phyloP scores from a whole-genome alignment of 352 stramenopile species.

The Pythium inflatum region DNA sequence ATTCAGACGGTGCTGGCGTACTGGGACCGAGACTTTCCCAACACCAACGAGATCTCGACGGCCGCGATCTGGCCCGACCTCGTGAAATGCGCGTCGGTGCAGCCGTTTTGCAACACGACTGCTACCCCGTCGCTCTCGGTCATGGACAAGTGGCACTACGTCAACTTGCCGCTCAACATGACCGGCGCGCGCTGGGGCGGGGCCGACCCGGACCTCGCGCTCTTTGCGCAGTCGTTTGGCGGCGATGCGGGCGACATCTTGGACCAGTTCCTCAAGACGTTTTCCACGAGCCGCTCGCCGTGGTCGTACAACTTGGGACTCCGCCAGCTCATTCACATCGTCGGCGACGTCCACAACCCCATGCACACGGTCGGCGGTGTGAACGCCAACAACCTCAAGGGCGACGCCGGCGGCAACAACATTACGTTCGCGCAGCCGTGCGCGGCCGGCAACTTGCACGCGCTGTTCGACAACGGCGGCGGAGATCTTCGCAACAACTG shows the following conservation, averaged over 20 bases:
- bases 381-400: constrained; percentile 46
- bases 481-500: constrained; percentile 68
- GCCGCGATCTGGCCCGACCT: constrained; percentile 44
- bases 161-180: constrained; percentile 65
- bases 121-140: constrained; percentile 45
- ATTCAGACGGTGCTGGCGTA: constrained; percentile 34
- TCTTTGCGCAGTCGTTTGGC: constrained; percentile 59
- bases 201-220: constrained; percentile 46
- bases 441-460: constrained; percentile 63
- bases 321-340: constrained; percentile 75
- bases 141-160: constrained; percentile 76
- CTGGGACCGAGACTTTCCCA: constrained; percentile 37
- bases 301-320: constrained; percentile 69
- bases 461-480: constrained; percentile 60
- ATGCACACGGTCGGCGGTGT: constrained; percentile 60
- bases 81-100: constrained; percentile 35
- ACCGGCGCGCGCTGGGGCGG: constrained; percentile 49
- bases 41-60: constrained; percentile 37
- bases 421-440: constrained; percentile 59
- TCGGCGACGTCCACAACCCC: constrained; percentile 67
- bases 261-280: constrained; percentile 47
- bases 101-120: constrained; percentile 22
- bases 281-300: constrained; percentile 64
- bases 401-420: constrained; percentile 65
- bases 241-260: constrained; percentile 54